Percentiles rank a stretch among this genome's conserved stretches.
Conservation (phyloP, 805 yeast species). For the Blastobotrys chiropterorum region DNA sequence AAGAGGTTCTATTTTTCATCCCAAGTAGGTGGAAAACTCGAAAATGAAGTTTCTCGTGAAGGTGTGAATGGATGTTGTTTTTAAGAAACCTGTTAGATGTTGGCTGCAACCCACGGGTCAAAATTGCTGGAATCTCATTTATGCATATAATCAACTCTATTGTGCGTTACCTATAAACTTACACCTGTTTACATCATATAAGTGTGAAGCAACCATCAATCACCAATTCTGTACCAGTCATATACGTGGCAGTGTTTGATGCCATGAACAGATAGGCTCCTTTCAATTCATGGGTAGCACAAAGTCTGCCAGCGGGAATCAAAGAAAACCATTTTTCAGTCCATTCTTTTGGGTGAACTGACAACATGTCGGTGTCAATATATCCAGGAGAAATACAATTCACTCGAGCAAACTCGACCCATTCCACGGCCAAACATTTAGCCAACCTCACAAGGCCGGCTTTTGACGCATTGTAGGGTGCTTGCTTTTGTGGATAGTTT, state of each 20-base stretch:
- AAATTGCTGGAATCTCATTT: no score
- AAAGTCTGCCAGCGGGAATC: slow-evolving; percentile 71
- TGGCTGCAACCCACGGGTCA: no score
- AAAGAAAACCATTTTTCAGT: slow-evolving; percentile 44
- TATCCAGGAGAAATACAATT: slow-evolving; percentile 82
- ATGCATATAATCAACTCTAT: no score
- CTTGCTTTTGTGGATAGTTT: slow-evolving; percentile 81
- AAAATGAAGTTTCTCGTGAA: no score
- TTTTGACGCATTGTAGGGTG: slow-evolving; percentile 80
- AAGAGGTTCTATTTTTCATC: no score
- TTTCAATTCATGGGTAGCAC: slow-evolving; percentile 61
- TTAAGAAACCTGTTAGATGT: no score
- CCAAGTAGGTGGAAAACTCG: no score
- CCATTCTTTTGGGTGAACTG: slow-evolving; percentile 39
- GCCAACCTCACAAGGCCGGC: slow-evolving; percentile 76
- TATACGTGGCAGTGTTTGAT: slow-evolving; percentile 71
- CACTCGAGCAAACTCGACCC: slow-evolving; percentile 82
- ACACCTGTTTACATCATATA: no score
- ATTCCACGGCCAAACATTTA: slow-evolving; percentile 76
- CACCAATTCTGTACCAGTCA: slow-evolving; percentile 69
- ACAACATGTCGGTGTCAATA: slow-evolving; percentile 63
- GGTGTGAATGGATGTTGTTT: no score
- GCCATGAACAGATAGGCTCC: slow-evolving; percentile 80
- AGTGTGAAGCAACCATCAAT: slow-evolving; percentile 89
- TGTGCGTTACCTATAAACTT: no score